Base-by-base conservation (phyloP, 805 yeast genomes). In the Sugiyamaella americana region DNA sequence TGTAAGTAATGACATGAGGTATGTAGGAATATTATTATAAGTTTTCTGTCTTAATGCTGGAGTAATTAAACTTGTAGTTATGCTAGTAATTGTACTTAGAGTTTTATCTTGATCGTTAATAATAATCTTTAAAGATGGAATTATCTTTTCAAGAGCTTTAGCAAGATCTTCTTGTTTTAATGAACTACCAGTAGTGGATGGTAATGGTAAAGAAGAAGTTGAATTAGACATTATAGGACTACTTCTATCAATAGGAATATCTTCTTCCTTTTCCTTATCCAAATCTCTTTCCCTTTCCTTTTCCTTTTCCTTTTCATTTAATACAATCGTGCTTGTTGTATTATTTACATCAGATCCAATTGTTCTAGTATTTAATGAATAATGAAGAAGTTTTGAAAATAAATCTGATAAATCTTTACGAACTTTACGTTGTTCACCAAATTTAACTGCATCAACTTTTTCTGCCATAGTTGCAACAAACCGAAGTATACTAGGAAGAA, bases 21-120 rank as follows among this genome's bases (percentile, higher is more conserved):
- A 45, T 6, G 16, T 20, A 22, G 51, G 47, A 6, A 43, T 36
- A 22, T 29, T 13, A n/a, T 49, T 23, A 16, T 29, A 44, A n/a
- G 40, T 20, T 54, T 69, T 77, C 29, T 67, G 58, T 57, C 75
- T 83, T 21, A 78, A 56, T 23, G 71, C 70, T 1, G 89, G 84
- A 1, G 71, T 56, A 3, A 82, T 58, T 4, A 79, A 64, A 37
- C 75, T 75, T n/a, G 71, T 66, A 5, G 83, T 64, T 2, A 88
- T 71, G 1, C 74, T 65, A 1, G 76, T 69, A 0, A 85, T 55
- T 3, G 75, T 68, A 1, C 72, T 58, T 2, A 69, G 65, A 16
- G 76, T 75, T 52, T 76, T 81, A 53, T 89, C 98, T 1, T 67
- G 60, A 43, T 86, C 95, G 23, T 67, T 68, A 2, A 79, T 51